Base-by-base conservation (phyloP, 2,329 filamentous ascomycete genomes). In the Fusarium annulatum region DNA sequence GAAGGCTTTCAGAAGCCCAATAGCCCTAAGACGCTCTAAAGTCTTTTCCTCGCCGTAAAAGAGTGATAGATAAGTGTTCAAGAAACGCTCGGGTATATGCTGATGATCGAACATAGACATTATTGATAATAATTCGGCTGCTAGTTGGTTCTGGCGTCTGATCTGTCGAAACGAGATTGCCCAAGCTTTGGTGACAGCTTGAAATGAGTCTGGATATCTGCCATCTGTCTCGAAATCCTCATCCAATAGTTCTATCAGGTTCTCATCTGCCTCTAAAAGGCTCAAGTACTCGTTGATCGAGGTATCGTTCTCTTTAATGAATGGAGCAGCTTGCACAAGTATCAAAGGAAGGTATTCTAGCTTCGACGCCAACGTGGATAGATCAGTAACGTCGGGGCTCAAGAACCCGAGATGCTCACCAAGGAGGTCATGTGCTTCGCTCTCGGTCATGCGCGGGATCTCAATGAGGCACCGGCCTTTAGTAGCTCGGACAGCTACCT, bases 371-470 rank as follows among this genome's bases (percentile, higher is more conserved):
- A 57, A 30, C 23, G 16, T 21, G 0, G 18, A 34, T 3, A 34
- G 6, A 26, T n/a, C 41, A 9, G 15, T 4, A n/a, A 16, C 3
- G 5, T 21, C 28, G 12, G 12, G 26, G 1, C 4, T 4, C 12
- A 30, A 30, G 26, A 0, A 28, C 1, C 7, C 12, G 1, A 48
- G 26, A 4, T 48, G 26, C 2, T 0, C 19, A 21, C 19, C 1
- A n/a, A 57, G 39, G 3, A 57, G 39, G 2, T 30, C 21, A 3
- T 18, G 15, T 16, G 53, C 28, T 19, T 57, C 28, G 3, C 14
- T 30, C 0, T 43, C 28, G 16, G 5, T 26, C 26, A 57, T 33
- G 1, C 28, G 28, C 6, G 12, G 15, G 2, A 57, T 7, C 7
- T 57, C 39, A 19, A 57, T 42, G n/a, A 16, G 26, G 10, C 14